Evolutionary conservation across 2,329 filamentous ascomycete species (phyloP), one percentile per base, ranked within the genome.

Genomic region (Phaeosphaeria sp.): DNA sequence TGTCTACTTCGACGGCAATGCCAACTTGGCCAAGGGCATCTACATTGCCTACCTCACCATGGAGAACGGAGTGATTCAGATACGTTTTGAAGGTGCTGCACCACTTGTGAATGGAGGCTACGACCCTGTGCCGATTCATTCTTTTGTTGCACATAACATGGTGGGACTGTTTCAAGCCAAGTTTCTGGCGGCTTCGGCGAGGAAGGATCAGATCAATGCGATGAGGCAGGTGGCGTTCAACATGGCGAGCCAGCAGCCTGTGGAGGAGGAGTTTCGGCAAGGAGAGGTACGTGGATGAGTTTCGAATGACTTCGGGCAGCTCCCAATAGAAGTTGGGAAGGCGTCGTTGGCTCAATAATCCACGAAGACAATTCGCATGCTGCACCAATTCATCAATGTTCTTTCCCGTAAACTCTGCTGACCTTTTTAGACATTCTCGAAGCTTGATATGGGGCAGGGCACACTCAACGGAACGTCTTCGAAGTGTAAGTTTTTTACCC

Each of bases 131-230:
- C 58, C 68, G 0, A 70, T 76, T n/a, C 66, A 69, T 46, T 51
- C 53, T 1, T 71, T 66, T 36, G 60, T 74, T 22, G 67, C 64
- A 6, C 54, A 59, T n/a, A 60, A 56, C 18, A 68, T 70, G 50
- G 42, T 69, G 5, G 52, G 57, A 2, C 49, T 72, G 9, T 76
- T 71, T 56, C 63, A 66, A 42, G 49, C 51, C 1, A 76, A 76
- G 59, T 69, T 62, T 42, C 56, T 70, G 51, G 63, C 60, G 3
- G 68, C 74, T 22, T 45, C 57, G 17, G 52, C 55, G 6, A 60
- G 66, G 13, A 59, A 57, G 57, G 59, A 64, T 17, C 59, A 57
- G 36, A 66, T 74, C 51, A 75, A 74, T 47, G 65, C 65, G 21
- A 54, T 64, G 8, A 65, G 72, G 22, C 45, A 51, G n/a, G 59